These are phyloP conservation scores for Dimocarpus longan DNA, from an alignment of 345 rosid genomes.

Conservation along the genomic window DNA sequence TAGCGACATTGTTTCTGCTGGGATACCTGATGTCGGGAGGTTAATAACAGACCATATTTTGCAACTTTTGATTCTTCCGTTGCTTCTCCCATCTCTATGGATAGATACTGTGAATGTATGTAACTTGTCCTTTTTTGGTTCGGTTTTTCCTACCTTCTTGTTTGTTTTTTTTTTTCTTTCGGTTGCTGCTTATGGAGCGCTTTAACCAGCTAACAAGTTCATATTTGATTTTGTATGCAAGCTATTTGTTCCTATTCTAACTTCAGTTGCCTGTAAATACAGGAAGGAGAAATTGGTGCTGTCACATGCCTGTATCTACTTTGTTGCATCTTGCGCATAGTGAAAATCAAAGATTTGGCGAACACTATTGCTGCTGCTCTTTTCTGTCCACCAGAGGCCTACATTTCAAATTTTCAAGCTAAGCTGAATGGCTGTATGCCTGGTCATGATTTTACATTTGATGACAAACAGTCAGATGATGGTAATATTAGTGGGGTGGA, in stretches of 20 bases:
- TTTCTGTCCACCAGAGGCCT: constrained; percentile 70
- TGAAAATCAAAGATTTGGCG: constrained; percentile 96
- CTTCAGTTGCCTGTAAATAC: constrained; percentile 35
- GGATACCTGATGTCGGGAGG: constrained; percentile 93
- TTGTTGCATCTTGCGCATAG: constrained; percentile 92
- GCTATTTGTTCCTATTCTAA: constrained; percentile 22
- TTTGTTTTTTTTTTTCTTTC: background rate
- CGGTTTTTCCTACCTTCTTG: background rate
- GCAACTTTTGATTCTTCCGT: constrained; percentile 80
- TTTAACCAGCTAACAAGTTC: constrained; percentile 1
- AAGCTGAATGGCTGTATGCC: constrained; percentile 56
- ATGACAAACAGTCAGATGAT: constrained; percentile 41
- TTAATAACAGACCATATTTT: constrained; percentile 80
- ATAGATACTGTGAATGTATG: constrained; percentile 57
- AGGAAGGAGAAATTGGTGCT: constrained; percentile 70
- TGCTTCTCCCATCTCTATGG: constrained; percentile 85
- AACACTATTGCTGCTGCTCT: constrained; percentile 88
- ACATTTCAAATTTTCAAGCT: constrained; percentile 48
- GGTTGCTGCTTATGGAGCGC: background rate
- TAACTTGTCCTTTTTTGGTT: constrained; percentile 24
- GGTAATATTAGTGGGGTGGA: constrained; percentile 36
- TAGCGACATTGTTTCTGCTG: constrained; percentile 96
- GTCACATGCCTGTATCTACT: constrained; percentile 85
- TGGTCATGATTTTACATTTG: constrained; percentile 37
- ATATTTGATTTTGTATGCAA: background rate